Evolutionary conservation across 306 rosid genomes (phyloP), one percentile per base, ranked within the genome.

Genomic region (Acacia acuminata): DNA sequence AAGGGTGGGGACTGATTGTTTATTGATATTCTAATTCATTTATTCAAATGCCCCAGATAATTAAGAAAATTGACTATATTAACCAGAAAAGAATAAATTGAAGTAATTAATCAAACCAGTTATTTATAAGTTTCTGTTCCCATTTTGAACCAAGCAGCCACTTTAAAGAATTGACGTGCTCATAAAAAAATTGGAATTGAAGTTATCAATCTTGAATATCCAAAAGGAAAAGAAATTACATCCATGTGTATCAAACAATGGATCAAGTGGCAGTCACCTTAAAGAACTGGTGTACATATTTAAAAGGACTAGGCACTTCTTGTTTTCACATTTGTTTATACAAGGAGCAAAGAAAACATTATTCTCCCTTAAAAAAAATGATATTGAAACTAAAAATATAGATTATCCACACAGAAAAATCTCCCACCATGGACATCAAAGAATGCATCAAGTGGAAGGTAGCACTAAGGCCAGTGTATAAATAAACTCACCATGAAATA

Each of bases 401-500:
- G 56, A 51, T 51, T 15, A 15, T 51, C 58, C n/a, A 15, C 51
- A 47, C 58, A 51, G 58, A 51, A 51, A 51, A 17, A 51, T 51
- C n/a, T 15, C 22, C 60, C 24, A 53, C 60, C 60, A 6, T 19
- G 60, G 9, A 11, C 60, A 53, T 53, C 8, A 53, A 53, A 53
- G 24, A 53, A 53, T 53, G 63, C 63, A 55, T 55, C 3, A 55
- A 55, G 12, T 19, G 4, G 10, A 27, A 55, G 63, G 25, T 3
- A 55, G 63, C 24, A n/a, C 27, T n/a, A 55, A 8, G 25, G 12
- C 11, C 4, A 19, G 63, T 20, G 34, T 1, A 5, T 3, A 25
- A 64, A 14, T 7, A 64, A 76, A 83, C 87, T 88, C 80, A 88
- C 90, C 90, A 88, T 88, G 74, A 88, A 88, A 74, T 88, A 88